Conservation (phyloP, 768 basidiomycete species). For the Agrocybe praecox region DNA sequence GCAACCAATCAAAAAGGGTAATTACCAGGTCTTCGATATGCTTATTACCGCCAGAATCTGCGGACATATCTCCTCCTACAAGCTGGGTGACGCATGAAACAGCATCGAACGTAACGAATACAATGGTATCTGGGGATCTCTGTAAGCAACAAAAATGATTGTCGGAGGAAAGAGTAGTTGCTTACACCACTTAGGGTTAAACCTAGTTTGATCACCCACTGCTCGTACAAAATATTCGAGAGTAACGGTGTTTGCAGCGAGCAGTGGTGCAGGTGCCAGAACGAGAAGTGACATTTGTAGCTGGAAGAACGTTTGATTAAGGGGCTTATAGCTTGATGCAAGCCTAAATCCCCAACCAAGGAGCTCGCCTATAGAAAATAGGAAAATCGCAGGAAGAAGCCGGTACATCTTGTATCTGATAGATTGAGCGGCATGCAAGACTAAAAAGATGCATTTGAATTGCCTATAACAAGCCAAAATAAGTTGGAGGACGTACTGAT, state of each 20-base stretch:
- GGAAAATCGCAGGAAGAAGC: not conserved
- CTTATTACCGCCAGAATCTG: not conserved
- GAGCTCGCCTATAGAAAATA: not conserved
- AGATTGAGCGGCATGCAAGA: not conserved
- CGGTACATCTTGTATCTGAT: not conserved
- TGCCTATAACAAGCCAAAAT: not conserved
- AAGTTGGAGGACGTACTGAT: not conserved
- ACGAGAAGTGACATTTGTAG: not conserved
- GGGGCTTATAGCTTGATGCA: not conserved
- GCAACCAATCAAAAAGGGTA: too few species aligned
- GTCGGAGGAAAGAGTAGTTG: too few species aligned
- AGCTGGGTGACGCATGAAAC: not conserved
- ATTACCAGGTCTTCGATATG: not conserved
- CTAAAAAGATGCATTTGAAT: not conserved
- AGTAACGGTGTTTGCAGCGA: not conserved
- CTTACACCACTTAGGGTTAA: not conserved
- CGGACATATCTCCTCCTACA: not conserved
- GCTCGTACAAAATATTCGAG: not conserved
- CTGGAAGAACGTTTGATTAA: not conserved
- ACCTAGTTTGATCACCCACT: not conserved
- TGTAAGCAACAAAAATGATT: too few species aligned
- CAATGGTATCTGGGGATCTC: not conserved
- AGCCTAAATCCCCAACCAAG: not conserved
- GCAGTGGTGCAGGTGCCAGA: not conserved
- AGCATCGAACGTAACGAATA: not conserved